Evolutionary conservation across 2,329 filamentous ascomycete genomes (phyloP).

Genomic region (Talaromyces sp.): DNA sequence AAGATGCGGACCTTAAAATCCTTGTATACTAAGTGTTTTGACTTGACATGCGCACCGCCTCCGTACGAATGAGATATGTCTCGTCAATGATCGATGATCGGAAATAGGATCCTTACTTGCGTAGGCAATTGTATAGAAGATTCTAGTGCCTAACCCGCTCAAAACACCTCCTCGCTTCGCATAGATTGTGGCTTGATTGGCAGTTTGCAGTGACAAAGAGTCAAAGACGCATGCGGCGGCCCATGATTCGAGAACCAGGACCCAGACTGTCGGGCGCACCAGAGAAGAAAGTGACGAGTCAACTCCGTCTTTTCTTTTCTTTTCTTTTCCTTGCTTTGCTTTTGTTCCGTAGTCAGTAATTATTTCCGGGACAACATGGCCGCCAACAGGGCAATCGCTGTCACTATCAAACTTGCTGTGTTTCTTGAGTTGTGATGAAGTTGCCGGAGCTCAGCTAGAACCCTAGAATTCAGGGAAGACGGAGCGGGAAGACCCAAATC

Average conservation of each 20-base stretch:
- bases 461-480: background rate
- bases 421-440: background rate
- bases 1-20: conserved; percentile 52
- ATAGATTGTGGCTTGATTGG: background rate
- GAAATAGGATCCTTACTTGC: background rate
- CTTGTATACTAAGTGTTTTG: conserved; percentile 46
- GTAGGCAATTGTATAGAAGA: background rate
- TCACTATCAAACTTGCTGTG: background rate
- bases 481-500: background rate
- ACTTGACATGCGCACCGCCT: background rate
- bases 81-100: background rate
- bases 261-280: background rate
- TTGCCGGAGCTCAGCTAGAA: background rate
- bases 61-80: background rate
- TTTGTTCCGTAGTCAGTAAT: background rate
- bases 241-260: background rate
- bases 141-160: background rate
- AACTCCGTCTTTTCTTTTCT: too few relatives aligned
- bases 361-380: background rate
- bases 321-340: background rate
- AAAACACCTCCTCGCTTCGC: background rate
- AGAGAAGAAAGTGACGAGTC: background rate
- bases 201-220: background rate
- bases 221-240: background rate
- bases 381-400: background rate